Percentiles rank a stretch among this genome's conserved stretches.
phyloP scores from a whole-genome alignment of 2,329 filamentous ascomycete genomes.

The Ceratocystis eucalypticola region DNA sequence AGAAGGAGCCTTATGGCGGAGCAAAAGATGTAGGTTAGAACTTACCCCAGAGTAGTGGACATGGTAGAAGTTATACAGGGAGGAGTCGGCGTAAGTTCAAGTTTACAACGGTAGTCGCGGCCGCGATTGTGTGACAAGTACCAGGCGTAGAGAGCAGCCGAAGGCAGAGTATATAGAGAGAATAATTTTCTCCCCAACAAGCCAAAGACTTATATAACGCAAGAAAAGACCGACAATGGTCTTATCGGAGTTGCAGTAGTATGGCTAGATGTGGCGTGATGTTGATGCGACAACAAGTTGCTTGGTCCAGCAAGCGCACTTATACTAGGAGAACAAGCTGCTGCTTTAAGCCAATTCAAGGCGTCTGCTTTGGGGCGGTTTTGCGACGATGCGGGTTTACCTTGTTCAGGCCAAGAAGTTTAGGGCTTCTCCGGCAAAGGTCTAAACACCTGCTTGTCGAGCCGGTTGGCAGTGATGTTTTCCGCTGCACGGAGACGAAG shows the following conservation, averaged over 20 bases:
- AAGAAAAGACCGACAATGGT: background rate
- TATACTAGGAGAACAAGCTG: background rate
- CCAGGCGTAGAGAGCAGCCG: no score
- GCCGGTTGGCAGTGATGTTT: background rate
- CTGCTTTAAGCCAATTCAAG: background rate
- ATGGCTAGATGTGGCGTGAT: background rate
- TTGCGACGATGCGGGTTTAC: no score
- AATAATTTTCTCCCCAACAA: background rate
- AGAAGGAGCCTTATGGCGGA: slow-evolving; percentile 4
- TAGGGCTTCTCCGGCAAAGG: no score
- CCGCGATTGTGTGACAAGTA: no score
- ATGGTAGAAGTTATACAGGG: no score
- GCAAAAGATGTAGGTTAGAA: no score
- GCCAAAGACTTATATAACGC: background rate
- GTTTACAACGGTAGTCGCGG: no score
- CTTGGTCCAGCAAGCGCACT: background rate
- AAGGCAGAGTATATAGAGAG: no score
- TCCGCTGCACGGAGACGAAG: background rate
- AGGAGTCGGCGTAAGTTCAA: no score
- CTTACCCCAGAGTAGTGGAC: no score
- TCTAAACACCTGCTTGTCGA: background rate
- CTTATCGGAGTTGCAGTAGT: no score
- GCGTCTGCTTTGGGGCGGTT: background rate
- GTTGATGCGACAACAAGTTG: background rate
- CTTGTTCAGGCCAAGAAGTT: no score